Conservation (phyloP, 192 early-diverging fungal genomes). For the Coemansia pectinata region DNA sequence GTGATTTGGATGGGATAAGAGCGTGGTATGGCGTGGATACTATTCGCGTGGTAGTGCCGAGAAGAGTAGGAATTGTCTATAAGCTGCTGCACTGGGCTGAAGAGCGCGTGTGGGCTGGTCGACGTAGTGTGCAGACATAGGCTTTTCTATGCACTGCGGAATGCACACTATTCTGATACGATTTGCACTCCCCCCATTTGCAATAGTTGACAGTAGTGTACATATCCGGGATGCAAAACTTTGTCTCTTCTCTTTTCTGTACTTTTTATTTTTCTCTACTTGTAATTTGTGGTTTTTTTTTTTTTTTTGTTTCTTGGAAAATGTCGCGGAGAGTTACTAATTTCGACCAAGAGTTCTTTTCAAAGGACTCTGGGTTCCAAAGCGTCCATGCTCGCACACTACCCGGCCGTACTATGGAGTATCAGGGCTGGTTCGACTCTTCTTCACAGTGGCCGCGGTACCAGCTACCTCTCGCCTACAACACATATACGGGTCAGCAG, state of each 20-base stretch:
- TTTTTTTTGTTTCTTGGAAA: not conserved
- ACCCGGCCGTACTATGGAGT: constrained; percentile 25
- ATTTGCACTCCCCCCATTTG: not conserved
- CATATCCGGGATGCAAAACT: not conserved
- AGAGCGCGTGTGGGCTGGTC: constrained; percentile 6
- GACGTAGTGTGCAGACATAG: not conserved
- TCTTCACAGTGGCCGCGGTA: constrained; percentile 5
- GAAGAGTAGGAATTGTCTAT: constrained; percentile 1
- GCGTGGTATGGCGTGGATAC: constrained; percentile 24
- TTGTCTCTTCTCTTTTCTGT: not conserved
- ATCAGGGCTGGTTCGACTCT: constrained; percentile 16
- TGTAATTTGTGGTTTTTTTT: not conserved
- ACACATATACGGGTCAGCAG: constrained; percentile 2
- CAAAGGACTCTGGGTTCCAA: constrained; percentile 29
- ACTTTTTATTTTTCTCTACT: not conserved
- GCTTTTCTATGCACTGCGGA: not conserved
- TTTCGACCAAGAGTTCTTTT: constrained; percentile 42
- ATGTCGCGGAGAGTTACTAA: constrained; percentile 38
- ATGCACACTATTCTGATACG: not conserved
- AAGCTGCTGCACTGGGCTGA: constrained; percentile 19
- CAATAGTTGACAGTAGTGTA: not conserved
- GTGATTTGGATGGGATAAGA: constrained; percentile 8
- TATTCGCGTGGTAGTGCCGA: constrained; percentile 24
- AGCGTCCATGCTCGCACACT: constrained; percentile 28
- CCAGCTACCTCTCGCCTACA: constrained; percentile 4